These are phyloP conservation scores for Mimosa pudica DNA, from an alignment of 306 rosid species.

Conservation along the genomic window DNA sequence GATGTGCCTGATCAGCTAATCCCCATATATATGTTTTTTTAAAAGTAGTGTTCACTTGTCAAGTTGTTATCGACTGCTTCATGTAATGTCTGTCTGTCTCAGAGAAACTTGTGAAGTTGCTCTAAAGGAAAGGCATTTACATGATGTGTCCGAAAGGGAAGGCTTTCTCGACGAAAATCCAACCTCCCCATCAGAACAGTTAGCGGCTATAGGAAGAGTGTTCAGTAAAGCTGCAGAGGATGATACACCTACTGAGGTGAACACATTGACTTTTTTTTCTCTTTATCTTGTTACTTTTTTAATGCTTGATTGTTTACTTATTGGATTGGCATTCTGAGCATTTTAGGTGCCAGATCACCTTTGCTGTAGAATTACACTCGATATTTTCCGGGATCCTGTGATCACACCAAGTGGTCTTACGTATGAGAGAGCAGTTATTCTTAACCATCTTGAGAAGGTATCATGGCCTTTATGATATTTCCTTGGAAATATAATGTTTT, in stretches of 20 bases:
- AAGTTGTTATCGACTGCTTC: conserved; percentile 14
- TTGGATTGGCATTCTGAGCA: conserved; percentile 1
- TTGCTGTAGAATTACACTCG: conserved; percentile 88
- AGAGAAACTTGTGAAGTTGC: conserved; percentile 54
- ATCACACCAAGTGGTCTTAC: conserved; percentile 90
- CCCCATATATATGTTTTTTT: conserved; percentile 4
- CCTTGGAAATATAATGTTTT: conserved; percentile 6
- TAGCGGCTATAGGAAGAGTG: conserved; percentile 56
- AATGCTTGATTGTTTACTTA: conserved; percentile 4
- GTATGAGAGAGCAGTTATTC: conserved; percentile 87
- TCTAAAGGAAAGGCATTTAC: conserved; percentile 43
- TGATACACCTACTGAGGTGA: conserved; percentile 72
- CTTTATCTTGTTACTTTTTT: too few relatives aligned
- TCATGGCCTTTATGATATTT: conserved; percentile 30
- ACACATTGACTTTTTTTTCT: background rate
- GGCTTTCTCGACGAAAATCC: conserved; percentile 63
- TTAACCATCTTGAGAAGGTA: conserved; percentile 85
- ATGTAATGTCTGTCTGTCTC: conserved; percentile 25
- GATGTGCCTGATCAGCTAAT: background rate
- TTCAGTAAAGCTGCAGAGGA: conserved; percentile 65
- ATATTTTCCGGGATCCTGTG: conserved; percentile 91
- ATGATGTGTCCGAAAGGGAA: conserved; percentile 47
- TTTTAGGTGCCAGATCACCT: conserved; percentile 84
- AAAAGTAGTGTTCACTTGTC: background rate
- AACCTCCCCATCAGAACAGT: conserved; percentile 45